phyloP scores from a whole-genome alignment of 2,329 filamentous ascomycete genomes.

The Colletotrichum eremochloae region DNA sequence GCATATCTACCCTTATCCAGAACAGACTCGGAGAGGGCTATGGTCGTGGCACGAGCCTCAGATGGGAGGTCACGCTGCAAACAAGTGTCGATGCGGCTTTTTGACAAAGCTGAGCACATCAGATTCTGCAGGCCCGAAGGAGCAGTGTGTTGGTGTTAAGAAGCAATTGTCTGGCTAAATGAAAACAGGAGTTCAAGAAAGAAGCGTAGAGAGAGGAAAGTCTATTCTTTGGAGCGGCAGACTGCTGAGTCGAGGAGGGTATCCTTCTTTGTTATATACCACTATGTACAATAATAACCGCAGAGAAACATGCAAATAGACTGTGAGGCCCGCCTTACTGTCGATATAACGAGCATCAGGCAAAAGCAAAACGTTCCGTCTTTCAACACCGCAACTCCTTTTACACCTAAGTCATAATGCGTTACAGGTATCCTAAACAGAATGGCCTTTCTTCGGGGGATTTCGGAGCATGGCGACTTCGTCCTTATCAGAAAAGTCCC shows the following conservation, averaged over 20 bases:
- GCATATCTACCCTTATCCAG: constrained; percentile 82
- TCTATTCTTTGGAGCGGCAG: constrained; percentile 22
- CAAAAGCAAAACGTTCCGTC: constrained; percentile 9
- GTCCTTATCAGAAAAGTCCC: constrained; percentile 60
- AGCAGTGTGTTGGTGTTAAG: background rate
- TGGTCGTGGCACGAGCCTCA: constrained; percentile 80
- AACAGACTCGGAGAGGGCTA: constrained; percentile 91
- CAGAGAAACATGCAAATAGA: constrained; percentile 19
- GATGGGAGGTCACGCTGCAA: constrained; percentile 95
- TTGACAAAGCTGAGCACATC: background rate
- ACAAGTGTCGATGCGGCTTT: constrained; percentile 62
- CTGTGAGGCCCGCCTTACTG: background rate
- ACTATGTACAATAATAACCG: constrained; percentile 32
- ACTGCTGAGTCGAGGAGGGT: constrained; percentile 48
- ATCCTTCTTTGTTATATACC: constrained; percentile 43
- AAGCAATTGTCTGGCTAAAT: background rate
- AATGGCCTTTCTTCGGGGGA: background rate
- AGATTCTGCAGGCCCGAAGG: background rate
- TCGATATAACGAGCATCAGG: background rate
- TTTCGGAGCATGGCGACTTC: background rate
- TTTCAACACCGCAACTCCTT: constrained; percentile 38
- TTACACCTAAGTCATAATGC: constrained; percentile 35
- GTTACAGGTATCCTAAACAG: constrained; percentile 20
- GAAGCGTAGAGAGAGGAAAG: background rate
- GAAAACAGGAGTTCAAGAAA: background rate